phyloP scores from a whole-genome alignment of 2,329 filamentous ascomycete genomes.

The Diaporthe vexans region DNA sequence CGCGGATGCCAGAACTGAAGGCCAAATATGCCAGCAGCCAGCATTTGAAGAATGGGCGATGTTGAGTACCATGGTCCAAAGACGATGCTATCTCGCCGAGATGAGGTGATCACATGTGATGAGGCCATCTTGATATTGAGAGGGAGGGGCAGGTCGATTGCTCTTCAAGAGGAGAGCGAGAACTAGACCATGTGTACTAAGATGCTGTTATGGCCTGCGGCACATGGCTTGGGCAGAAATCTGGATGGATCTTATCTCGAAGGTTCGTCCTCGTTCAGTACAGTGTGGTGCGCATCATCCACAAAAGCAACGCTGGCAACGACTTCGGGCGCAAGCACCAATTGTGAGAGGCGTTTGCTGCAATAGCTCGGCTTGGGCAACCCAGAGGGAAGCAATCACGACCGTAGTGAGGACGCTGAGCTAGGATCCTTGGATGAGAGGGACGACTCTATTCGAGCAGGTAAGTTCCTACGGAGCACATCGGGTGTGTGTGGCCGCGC shows the following conservation, averaged over 20 bases:
- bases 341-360: neutral
- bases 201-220: neutral
- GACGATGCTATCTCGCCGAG: constrained; percentile 1
- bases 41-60: neutral
- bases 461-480: neutral
- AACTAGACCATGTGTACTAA: neutral
- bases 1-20: neutral
- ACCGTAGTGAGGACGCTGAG: neutral
- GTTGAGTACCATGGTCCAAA: constrained; percentile 7
- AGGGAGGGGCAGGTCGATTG: neutral
- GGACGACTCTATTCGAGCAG: neutral
- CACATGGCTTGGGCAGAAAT: neutral
- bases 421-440: neutral
- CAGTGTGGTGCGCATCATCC: neutral
- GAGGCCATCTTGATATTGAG: neutral
- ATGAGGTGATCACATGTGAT: constrained; percentile 14
- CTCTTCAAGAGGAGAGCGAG: neutral
- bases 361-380: neutral
- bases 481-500: neutral
- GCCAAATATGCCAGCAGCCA: neutral
- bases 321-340: neutral
- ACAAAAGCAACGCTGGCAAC: constrained; percentile 2
- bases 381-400: neutral
- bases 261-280: neutral
- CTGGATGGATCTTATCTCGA: constrained; percentile 7